Evolutionary conservation across 306 rosid species (phyloP).

Genomic region (Hippophae tibetana): DNA sequence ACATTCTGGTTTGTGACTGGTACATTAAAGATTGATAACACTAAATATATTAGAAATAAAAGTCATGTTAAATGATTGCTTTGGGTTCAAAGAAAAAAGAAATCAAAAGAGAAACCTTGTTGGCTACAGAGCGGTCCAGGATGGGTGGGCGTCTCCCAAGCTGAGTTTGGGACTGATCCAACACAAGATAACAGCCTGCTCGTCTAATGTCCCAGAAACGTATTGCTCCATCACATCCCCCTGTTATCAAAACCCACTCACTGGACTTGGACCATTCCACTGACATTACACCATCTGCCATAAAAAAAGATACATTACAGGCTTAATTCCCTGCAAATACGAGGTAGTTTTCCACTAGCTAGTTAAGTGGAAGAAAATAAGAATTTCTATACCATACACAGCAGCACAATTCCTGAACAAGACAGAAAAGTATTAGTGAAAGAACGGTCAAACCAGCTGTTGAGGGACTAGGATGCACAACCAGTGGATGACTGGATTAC

Average conservation of each 20-base stretch:
- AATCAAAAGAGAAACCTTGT: constrained; percentile 27
- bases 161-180: constrained; percentile 83
- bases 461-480: no score
- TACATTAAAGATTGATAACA: no score
- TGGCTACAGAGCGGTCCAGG: constrained; percentile 29
- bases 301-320: constrained; percentile 14
- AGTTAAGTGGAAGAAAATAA: background rate
- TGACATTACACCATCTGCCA: constrained; percentile 81
- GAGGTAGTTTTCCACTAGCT: background rate
- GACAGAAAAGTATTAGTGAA: no score
- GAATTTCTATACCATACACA: no score
- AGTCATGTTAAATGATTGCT: background rate
- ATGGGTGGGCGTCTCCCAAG: constrained; percentile 86
- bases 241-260: constrained; percentile 82
- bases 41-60: no score
- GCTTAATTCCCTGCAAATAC: background rate
- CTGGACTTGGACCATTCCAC: constrained; percentile 90
- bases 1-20: no score
- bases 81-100: no score
- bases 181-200: constrained; percentile 73
- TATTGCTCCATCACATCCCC: constrained; percentile 96
- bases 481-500: no score
- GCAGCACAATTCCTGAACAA: no score
- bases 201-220: constrained; percentile 97
- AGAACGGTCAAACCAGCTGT: no score